phyloP scores from a whole-genome alignment of 176 grass and related monocot genomes.

The Eleusine indica region DNA sequence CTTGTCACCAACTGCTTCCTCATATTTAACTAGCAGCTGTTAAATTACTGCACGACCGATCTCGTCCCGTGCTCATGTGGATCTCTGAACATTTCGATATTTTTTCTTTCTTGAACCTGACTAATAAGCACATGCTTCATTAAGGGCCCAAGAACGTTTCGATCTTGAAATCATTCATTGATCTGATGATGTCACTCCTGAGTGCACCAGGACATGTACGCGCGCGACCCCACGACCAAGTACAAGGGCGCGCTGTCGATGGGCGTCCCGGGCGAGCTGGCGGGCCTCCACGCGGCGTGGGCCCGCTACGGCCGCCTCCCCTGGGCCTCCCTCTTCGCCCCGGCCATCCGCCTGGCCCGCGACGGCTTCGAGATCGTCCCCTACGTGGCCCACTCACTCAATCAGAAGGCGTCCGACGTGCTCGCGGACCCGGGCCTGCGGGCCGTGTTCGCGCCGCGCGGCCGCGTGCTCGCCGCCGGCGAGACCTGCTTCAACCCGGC shows the following conservation, averaged over 20 bases:
- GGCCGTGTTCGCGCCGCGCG: conserved; percentile 62
- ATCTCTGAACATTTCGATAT: neutral
- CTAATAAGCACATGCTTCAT: too few species aligned
- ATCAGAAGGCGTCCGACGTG: conserved; percentile 23
- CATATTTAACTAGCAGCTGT: too few species aligned
- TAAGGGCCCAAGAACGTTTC: too few species aligned
- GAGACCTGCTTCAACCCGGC: conserved; percentile 79
- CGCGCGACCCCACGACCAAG: conserved; percentile 55
- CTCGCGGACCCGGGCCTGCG: conserved; percentile 78
- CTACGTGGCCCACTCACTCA: conserved; percentile 50
- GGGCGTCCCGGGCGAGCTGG: conserved; percentile 89
- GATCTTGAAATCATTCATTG: too few species aligned
- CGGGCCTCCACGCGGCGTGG: conserved; percentile 78
- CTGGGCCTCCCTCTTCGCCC: conserved; percentile 69
- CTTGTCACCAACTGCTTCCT: neutral
- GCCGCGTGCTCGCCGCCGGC: conserved; percentile 51
- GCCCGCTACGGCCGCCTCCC: conserved; percentile 64
- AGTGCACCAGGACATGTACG: conserved; percentile 67
- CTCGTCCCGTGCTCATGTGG: neutral
- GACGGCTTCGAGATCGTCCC: conserved; percentile 62
- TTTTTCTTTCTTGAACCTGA: too few species aligned
- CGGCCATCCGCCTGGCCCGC: conserved; percentile 70
- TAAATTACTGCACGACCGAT: too few species aligned
- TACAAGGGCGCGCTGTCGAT: conserved; percentile 63
- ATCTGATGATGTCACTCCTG: too few species aligned